phyloP scores from a whole-genome alignment of 1,139 yeast genomes.

The Zygoascus meyerae region DNA sequence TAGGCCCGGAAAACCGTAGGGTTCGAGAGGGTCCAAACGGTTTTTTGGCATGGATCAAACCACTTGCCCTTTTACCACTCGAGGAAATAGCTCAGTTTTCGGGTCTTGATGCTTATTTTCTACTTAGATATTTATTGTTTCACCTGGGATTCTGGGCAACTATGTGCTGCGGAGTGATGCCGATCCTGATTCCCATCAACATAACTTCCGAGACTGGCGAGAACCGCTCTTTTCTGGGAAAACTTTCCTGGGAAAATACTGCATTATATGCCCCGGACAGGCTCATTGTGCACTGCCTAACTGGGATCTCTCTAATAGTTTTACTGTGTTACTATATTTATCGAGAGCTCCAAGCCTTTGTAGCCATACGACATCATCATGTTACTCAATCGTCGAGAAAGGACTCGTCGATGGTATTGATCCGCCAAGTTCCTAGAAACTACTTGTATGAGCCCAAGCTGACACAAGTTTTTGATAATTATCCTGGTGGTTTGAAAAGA shows the following conservation, averaged over 20 bases:
- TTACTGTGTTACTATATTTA: conserved; percentile 19
- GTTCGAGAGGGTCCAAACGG: conserved; percentile 17
- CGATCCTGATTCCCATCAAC: conserved; percentile 28
- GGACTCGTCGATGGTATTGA: conserved; percentile 27
- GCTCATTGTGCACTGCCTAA: conserved; percentile 26
- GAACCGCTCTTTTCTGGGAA: conserved; percentile 20
- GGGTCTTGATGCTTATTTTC: conserved; percentile 33
- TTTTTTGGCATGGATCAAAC: conserved; percentile 25
- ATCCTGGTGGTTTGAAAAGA: conserved; percentile 25
- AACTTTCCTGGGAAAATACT: conserved; percentile 28
- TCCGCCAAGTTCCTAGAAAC: conserved; percentile 23
- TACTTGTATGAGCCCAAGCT: conserved; percentile 18
- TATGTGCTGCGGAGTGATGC: conserved; percentile 20
- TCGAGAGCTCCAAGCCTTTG: conserved; percentile 25
- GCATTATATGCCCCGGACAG: conserved; percentile 18
- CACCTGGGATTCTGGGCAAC: conserved; percentile 18
- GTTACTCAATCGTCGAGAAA: conserved; percentile 19
- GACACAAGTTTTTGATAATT: conserved; percentile 16
- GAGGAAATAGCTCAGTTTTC: conserved; percentile 16
- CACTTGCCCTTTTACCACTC: conserved; percentile 16
- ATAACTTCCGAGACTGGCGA: conserved; percentile 11
- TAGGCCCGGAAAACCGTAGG: conserved; percentile 20
- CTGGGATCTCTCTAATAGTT: conserved; percentile 19
- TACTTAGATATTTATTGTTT: conserved; percentile 27
- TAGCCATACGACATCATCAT: conserved; percentile 22